These are phyloP conservation scores for Kodamaea kakaduensis DNA, from an alignment of 805 yeast species.

Conservation along the genomic window DNA sequence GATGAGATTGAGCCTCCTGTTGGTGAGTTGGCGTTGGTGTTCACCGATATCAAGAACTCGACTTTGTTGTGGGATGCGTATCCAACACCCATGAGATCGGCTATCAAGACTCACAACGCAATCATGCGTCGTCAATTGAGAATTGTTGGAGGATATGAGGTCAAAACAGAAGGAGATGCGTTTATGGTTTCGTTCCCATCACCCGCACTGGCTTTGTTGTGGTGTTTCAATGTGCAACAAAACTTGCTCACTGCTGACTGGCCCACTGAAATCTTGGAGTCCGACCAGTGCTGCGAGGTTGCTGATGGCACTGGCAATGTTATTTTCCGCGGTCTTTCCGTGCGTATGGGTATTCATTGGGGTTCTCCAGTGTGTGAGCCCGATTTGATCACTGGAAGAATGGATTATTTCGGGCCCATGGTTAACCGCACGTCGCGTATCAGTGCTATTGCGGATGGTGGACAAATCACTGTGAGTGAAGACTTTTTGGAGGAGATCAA, in stretches of 20 bases:
- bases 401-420: conserved; percentile 99
- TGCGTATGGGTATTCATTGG: conserved; percentile 98
- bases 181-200: conserved; percentile 97
- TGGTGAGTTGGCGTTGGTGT: conserved; percentile 92
- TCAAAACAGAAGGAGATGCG: conserved; percentile 98
- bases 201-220: conserved; percentile 80
- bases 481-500: conserved; percentile 76
- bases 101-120: conserved; percentile 89
- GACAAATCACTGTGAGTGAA: conserved; percentile 85
- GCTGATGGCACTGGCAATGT: conserved; percentile 56
- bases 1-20: conserved; percentile 93
- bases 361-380: conserved; percentile 95
- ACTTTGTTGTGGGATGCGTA: conserved; percentile 90
- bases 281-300: conserved; percentile 79
- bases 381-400: conserved; percentile 91
- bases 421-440: conserved; percentile 94
- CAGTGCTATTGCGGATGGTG: conserved; percentile 94
- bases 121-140: conserved; percentile 92
- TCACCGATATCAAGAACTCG: conserved; percentile 94
- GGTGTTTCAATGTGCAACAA: conserved; percentile 93
- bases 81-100: conserved; percentile 93
- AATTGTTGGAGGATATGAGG: conserved; percentile 95
- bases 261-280: conserved; percentile 88
- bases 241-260: conserved; percentile 81
- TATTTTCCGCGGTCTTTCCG: conserved; percentile 85